Base-by-base conservation (phyloP, 352 stramenopile species). In the Pythium biforme region DNA sequence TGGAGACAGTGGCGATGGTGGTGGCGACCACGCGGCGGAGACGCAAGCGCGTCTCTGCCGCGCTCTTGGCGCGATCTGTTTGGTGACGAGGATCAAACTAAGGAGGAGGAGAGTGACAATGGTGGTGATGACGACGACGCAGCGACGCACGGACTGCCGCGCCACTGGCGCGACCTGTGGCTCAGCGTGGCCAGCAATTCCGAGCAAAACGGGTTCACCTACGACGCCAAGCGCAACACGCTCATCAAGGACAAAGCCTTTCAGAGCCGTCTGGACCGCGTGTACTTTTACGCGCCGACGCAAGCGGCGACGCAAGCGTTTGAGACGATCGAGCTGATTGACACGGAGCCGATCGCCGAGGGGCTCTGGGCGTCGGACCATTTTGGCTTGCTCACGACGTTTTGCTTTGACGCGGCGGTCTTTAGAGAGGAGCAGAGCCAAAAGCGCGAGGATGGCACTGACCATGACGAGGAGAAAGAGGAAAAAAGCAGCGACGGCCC, bases 151-250 rank as follows among this genome's bases (percentile, higher is more conserved):
- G 83, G 81, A 0, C 56, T 93, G 12, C 83, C 81, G 19, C 45
- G 59, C 6, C 68, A 71, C 0, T 93, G 83, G 83, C 87, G 70
- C 19, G 83, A 93, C 45, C 73, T 90, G 4, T 93, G 83, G 83
- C 60, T 93, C 33, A 75, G 66, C 0, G 74, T 91, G 12, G 57
- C 62, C 9, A 81, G 79, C 22, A 89, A 91, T 39, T 88, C 83
- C 3, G 81, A 93, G 55, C 73, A 86, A 45, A 93, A 93, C 20
- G 83, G 83, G 0, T 82, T 74, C 64, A 93, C 83, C 22, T 93
- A 88, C 51, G 83, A 93, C 45, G 83, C 80, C 20, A 74, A 75
- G 33, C 64, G 59, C 8, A 93, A 93, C 47, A 64, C 55, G 0
- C 55, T 91, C 53, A 82, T 93, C 51, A 68, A 69, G 34, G 90